These are phyloP conservation scores for Cladophialophora yegresii DNA, from an alignment of 2,329 filamentous ascomycete genomes.

Conservation along the genomic window DNA sequence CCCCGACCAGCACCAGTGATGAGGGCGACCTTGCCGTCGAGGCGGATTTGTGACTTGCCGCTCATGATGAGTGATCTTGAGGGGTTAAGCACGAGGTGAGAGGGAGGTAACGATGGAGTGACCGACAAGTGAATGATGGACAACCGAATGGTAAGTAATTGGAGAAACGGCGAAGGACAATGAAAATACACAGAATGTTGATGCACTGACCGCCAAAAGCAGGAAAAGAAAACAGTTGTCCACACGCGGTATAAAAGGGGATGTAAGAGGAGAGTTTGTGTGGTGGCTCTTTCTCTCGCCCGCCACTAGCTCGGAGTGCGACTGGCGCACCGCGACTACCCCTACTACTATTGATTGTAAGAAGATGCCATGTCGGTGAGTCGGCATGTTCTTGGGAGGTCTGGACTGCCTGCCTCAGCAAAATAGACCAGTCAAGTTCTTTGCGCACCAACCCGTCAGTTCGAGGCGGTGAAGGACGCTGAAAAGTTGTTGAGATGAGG, in stretches of 20 bases:
- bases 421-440: slow-evolving; percentile 12
- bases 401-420: background rate
- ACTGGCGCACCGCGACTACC: slow-evolving; percentile 15
- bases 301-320: slow-evolving; percentile 29
- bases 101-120: slow-evolving; percentile 10
- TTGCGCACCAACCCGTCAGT: background rate
- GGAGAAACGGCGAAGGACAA: slow-evolving; percentile 4
- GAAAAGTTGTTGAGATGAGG: slow-evolving; percentile 18
- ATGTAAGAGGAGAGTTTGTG: slow-evolving; percentile 9
- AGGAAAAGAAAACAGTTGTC: slow-evolving; percentile 8
- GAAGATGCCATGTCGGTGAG: slow-evolving; percentile 14
- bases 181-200: slow-evolving; percentile 2
- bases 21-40: slow-evolving; percentile 45
- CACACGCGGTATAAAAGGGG: slow-evolving; percentile 4
- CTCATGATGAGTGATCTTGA: slow-evolving; percentile 20
- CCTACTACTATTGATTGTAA: slow-evolving; percentile 14
- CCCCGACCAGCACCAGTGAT: slow-evolving; percentile 45
- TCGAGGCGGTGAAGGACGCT: slow-evolving; percentile 17
- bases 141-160: slow-evolving; percentile 3
- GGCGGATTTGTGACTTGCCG: slow-evolving; percentile 30
- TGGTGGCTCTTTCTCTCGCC: slow-evolving; percentile 10
- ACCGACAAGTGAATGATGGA: slow-evolving; percentile 16
- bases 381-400: slow-evolving; percentile 6
- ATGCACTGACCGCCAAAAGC: slow-evolving; percentile 16
- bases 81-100: slow-evolving; percentile 13